Conservation (phyloP, 257 asterid genomes). For the Petrea volubilis region DNA sequence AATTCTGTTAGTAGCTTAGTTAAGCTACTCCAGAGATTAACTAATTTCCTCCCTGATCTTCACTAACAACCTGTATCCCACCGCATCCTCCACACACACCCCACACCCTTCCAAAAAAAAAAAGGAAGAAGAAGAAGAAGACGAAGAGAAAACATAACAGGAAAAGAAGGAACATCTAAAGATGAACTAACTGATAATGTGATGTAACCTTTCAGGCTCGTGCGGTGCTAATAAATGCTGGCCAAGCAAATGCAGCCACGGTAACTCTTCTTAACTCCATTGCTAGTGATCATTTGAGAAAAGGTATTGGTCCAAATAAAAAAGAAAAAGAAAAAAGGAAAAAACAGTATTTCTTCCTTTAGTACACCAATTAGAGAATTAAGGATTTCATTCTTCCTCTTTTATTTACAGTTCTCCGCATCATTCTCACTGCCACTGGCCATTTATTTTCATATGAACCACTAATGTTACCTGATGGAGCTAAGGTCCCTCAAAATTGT, state of each 20-base stretch:
- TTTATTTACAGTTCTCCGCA: not conserved
- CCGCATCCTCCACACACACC: too few relatives aligned
- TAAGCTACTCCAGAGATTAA: not conserved
- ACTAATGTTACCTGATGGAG: not conserved
- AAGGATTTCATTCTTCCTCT: constrained; percentile 4
- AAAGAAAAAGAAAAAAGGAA: not conserved
- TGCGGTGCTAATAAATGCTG: constrained; percentile 94
- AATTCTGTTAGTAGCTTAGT: not conserved
- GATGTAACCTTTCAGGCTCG: constrained; percentile 70
- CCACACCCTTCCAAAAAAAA: not conserved
- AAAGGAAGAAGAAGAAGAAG: not conserved
- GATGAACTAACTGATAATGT: constrained; percentile 25
- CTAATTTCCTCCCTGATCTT: not conserved
- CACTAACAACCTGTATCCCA: too few relatives aligned
- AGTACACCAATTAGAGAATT: not conserved
- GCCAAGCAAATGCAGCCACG: constrained; percentile 99
- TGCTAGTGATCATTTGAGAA: constrained; percentile 10
- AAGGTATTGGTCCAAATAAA: not conserved
- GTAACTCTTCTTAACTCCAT: constrained; percentile 45
- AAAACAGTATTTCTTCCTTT: not conserved
- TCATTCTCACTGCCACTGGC: constrained; percentile 5
- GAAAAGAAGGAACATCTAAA: not conserved
- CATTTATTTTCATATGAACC: not conserved
- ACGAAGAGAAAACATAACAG: not conserved
- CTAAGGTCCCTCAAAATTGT: constrained; percentile 28